phyloP scores from a whole-genome alignment of 768 basidiomycete species.

The Cystobasidium ongulense region DNA sequence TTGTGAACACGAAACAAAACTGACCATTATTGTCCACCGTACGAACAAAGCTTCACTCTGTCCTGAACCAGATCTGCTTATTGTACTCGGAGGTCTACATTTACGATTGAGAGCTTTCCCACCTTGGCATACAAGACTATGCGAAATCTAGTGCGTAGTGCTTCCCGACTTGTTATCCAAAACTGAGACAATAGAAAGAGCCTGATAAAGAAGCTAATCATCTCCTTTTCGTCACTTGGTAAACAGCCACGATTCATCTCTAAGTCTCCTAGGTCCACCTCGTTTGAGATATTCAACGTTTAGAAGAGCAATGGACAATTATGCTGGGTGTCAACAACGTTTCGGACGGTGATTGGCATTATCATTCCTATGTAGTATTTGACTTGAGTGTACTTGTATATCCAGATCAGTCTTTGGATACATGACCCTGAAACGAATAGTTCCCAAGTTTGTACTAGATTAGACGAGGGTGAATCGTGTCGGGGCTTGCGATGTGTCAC shows the following conservation, averaged over 20 bases:
- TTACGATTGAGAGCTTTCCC: constrained; percentile 38
- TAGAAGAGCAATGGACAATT: constrained; percentile 36
- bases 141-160: constrained; percentile 38
- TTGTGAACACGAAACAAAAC: neutral
- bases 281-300: constrained; percentile 29
- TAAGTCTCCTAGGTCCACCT: constrained; percentile 32
- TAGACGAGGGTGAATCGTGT: too few species aligned
- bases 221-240: neutral
- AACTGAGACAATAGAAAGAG: neutral
- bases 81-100: constrained; percentile 39
- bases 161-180: too few species aligned
- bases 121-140: constrained; percentile 38
- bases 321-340: constrained; percentile 38
- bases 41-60: constrained; percentile 24
- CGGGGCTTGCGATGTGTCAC: too few species aligned
- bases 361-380: too few species aligned
- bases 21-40: neutral
- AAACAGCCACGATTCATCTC: constrained; percentile 37
- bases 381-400: too few species aligned
- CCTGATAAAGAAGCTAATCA: neutral
- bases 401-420: too few species aligned
- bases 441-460: too few species aligned
- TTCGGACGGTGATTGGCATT: constrained; percentile 33
- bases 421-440: too few species aligned
- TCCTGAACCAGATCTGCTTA: constrained; percentile 36